A percentile compares a stretch with the other conserved stretches of the same genome.
Evolutionary conservation across 2,329 filamentous ascomycete species (phyloP).

Genomic region (Cladosporium sp.): DNA sequence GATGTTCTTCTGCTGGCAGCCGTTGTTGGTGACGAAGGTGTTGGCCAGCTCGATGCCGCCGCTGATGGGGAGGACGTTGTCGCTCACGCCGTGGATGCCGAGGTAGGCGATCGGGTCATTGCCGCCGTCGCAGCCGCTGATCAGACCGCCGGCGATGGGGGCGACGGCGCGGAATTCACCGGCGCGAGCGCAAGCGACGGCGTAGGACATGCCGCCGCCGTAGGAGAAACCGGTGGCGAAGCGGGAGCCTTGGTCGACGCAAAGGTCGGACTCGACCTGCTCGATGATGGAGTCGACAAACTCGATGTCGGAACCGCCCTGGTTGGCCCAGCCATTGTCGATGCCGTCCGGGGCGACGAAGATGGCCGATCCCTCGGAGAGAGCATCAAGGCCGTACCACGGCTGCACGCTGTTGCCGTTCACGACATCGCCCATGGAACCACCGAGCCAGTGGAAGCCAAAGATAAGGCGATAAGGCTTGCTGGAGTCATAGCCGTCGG

Average conservation of each 20-base stretch:
- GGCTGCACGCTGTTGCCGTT: constrained; percentile 6
- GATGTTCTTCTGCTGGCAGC: constrained; percentile 5
- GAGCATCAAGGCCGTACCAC: constrained; percentile 8
- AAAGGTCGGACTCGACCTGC: constrained; percentile 10
- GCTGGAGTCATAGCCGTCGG: constrained; percentile 9
- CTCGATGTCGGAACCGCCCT: constrained; percentile 1
- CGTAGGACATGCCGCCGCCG: constrained; percentile 9
- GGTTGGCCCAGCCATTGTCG: constrained; percentile 7
- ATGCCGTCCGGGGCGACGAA: constrained; percentile 8
- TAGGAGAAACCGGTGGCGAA: neutral
- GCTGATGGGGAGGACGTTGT: constrained; percentile 7
- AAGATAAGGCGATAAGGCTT: constrained; percentile 8
- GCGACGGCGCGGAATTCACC: constrained; percentile 3
- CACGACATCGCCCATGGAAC: constrained; percentile 7
- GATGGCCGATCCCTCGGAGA: constrained; percentile 8
- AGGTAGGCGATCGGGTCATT: constrained; percentile 10
- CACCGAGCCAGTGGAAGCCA: constrained; percentile 9
- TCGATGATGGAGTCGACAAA: constrained; percentile 10
- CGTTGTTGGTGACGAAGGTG: constrained; percentile 9
- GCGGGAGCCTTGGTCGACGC: constrained; percentile 4
- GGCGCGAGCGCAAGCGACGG: constrained; percentile 17
- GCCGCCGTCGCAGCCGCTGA: neutral
- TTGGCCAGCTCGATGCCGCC: constrained; percentile 4
- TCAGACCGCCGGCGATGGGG: neutral
- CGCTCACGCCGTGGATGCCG: constrained; percentile 10